Evolutionary conservation across 352 stramenopile species (phyloP).

Genomic region (Phytophthora agathidicida): DNA sequence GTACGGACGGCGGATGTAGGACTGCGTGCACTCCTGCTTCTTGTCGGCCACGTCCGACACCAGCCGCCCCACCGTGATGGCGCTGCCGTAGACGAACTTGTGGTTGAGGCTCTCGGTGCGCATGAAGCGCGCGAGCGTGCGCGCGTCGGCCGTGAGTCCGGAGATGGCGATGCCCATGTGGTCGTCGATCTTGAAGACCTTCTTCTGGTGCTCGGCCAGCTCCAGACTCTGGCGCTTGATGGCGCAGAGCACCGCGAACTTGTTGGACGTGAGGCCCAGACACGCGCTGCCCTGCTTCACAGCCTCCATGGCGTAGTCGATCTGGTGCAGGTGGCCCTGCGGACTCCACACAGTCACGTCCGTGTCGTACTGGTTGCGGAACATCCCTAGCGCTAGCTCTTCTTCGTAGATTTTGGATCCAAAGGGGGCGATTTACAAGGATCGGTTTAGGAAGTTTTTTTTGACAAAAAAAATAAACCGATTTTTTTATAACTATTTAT

Average conservation of each 20-base stretch:
- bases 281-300: slow-evolving; percentile 97
- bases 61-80: slow-evolving; percentile 94
- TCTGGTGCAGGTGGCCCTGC: slow-evolving; percentile 98
- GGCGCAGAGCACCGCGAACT: slow-evolving; percentile 93
- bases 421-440: slow-evolving; percentile 8
- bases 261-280: slow-evolving; percentile 94
- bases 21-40: slow-evolving; percentile 99
- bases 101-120: slow-evolving; percentile 99
- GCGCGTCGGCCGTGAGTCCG: slow-evolving; percentile 97
- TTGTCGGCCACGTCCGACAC: slow-evolving; percentile 98
- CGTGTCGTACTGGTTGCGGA: slow-evolving; percentile 99
- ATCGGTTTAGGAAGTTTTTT: too few species aligned
- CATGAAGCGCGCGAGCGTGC: slow-evolving; percentile 95
- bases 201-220: slow-evolving; percentile 97
- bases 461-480: too few species aligned
- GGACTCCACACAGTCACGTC: slow-evolving; percentile 99
- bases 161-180: slow-evolving; percentile 98
- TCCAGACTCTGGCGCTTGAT: slow-evolving; percentile 87
- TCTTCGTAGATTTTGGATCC: not conserved
- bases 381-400: slow-evolving; percentile 92
- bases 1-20: slow-evolving; percentile 98
- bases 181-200: slow-evolving; percentile 99
- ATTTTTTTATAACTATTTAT: not conserved
- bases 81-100: slow-evolving; percentile 98
- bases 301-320: slow-evolving; percentile 97